These are phyloP conservation scores for Aspergillus amoenus DNA, from an alignment of 2,329 filamentous ascomycete genomes.

Conservation along the genomic window DNA sequence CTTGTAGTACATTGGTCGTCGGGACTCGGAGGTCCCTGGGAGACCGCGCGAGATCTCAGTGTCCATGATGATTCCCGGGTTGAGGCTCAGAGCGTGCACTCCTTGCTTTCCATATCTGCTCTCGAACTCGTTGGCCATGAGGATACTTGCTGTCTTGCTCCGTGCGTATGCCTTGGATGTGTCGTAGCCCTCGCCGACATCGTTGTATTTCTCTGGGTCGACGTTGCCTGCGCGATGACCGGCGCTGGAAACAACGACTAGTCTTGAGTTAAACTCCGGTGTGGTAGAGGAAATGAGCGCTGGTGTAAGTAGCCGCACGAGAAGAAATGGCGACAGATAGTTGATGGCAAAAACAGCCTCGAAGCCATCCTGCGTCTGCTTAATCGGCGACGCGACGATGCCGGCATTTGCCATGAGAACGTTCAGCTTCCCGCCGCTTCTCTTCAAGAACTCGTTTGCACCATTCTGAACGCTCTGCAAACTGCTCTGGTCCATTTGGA, in stretches of 20 bases:
- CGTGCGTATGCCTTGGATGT: constrained; percentile 44
- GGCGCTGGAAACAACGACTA: neutral
- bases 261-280: neutral
- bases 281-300: neutral
- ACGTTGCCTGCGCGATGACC: neutral
- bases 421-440: neutral
- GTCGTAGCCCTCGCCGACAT: neutral
- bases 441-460: neutral
- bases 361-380: neutral
- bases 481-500: neutral
- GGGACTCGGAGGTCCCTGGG: neutral
- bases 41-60: neutral
- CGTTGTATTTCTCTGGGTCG: neutral
- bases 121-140: constrained; percentile 53
- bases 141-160: constrained; percentile 54
- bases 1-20: neutral
- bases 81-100: constrained; percentile 46
- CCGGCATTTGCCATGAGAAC: neutral
- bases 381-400: neutral
- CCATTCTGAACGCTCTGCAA: neutral
- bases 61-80: constrained; percentile 42
- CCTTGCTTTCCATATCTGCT: constrained; percentile 47
- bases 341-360: neutral
- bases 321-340: neutral
- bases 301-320: neutral